Evolutionary conservation across 805 yeast genomes (phyloP).

Genomic region (Priceomyces haplophilus): DNA sequence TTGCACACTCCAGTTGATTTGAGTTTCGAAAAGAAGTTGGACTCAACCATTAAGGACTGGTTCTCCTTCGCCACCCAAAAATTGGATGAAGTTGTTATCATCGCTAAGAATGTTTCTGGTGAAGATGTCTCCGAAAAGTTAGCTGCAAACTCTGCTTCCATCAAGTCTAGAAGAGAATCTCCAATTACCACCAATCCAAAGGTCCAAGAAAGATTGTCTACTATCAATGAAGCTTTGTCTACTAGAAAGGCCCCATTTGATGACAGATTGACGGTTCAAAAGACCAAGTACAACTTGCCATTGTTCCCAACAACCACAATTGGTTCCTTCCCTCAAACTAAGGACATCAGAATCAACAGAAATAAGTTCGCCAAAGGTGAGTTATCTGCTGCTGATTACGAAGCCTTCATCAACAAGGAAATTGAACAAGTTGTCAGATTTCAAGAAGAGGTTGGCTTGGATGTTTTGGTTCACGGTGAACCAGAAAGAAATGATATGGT

Average conservation of each 20-base stretch:
- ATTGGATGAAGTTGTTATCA: slow-evolving; percentile 82
- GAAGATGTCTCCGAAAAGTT: slow-evolving; percentile 73
- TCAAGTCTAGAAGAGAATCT: slow-evolving; percentile 82
- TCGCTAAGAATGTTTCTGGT: slow-evolving; percentile 85
- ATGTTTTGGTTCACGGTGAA: slow-evolving; percentile 99
- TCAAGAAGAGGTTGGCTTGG: slow-evolving; percentile 99
- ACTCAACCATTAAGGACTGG: slow-evolving; percentile 92
- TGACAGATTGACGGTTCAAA: slow-evolving; percentile 83
- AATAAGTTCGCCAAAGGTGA: slow-evolving; percentile 97
- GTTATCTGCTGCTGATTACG: slow-evolving; percentile 91
- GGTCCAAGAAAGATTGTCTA: slow-evolving; percentile 82
- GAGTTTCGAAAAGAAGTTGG: slow-evolving; percentile 85
- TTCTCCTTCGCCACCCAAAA: slow-evolving; percentile 98
- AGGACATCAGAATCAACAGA: slow-evolving; percentile 98
- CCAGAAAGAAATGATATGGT: slow-evolving; percentile 99
- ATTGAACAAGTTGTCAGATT: slow-evolving; percentile 93
- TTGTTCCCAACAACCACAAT: slow-evolving; percentile 99
- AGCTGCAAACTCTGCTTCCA: slow-evolving; percentile 82
- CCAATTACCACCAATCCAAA: slow-evolving; percentile 86
- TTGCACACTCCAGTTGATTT: slow-evolving; percentile 98
- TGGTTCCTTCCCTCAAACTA: slow-evolving; percentile 99
- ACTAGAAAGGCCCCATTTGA: slow-evolving; percentile 87
- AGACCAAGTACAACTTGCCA: slow-evolving; percentile 86
- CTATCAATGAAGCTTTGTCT: slow-evolving; percentile 70
- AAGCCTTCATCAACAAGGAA: slow-evolving; percentile 94